phyloP scores from a whole-genome alignment of 2,329 filamentous ascomycete species.

The Triangularia setosa region DNA sequence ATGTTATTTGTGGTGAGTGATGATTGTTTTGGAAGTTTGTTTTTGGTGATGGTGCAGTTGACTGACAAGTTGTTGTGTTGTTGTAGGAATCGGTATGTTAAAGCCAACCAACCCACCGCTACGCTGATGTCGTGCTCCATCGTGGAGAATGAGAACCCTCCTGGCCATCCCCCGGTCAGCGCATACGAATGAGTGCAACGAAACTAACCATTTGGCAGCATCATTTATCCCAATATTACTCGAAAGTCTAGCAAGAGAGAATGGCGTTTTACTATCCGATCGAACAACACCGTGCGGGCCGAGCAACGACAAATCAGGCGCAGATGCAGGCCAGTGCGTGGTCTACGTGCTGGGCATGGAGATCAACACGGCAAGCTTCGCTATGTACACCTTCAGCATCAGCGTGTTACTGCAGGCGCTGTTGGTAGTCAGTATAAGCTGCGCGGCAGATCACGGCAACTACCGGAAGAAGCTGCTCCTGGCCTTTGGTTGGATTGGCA shows the following conservation, averaged over 20 bases:
- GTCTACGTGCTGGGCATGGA: constrained; percentile 77
- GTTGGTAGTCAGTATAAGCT: constrained; percentile 92
- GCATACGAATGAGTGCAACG: not conserved
- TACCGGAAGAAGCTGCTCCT: constrained; percentile 87
- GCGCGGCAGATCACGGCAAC: constrained; percentile 88
- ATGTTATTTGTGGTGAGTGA: constrained; percentile 81
- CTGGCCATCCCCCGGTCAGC: not conserved
- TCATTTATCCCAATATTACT: constrained; percentile 95
- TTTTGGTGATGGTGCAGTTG: not conserved
- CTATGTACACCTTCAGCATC: constrained; percentile 94
- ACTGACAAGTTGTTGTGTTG: constrained; percentile 1
- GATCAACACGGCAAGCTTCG: constrained; percentile 94
- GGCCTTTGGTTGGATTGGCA: constrained; percentile 77
- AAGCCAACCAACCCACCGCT: not conserved
- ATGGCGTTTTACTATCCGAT: constrained; percentile 80
- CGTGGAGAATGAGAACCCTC: not conserved
- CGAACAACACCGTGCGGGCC: constrained; percentile 69
- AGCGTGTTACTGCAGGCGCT: constrained; percentile 86
- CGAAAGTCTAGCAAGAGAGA: constrained; percentile 88
- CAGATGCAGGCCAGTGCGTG: constrained; percentile 65
- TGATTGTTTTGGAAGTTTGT: not conserved
- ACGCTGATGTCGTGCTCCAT: constrained; percentile 1
- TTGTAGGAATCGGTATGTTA: constrained; percentile 24
- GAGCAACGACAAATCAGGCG: constrained; percentile 48
- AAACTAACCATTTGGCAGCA: constrained; percentile 45